Conservation (phyloP, 805 yeast genomes). For the Maudiozyma bulderi region DNA sequence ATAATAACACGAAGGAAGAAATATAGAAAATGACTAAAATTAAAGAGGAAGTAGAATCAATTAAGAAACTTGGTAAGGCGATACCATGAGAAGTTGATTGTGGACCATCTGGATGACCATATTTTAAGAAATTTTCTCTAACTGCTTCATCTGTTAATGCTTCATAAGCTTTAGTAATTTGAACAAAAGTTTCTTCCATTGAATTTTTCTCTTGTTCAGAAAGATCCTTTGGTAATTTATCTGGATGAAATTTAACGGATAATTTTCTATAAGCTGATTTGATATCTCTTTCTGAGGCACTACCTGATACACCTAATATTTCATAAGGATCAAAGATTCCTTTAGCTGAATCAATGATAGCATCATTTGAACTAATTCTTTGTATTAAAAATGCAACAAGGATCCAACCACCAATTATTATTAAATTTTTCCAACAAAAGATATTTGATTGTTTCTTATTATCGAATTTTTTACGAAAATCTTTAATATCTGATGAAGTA, state of each 20-base stretch:
- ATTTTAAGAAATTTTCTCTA: constrained; percentile 70
- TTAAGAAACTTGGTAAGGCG: constrained; percentile 85
- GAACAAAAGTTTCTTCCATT: constrained; percentile 68
- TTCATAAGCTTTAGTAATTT: constrained; percentile 84
- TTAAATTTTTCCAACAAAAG: constrained; percentile 6
- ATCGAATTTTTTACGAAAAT: constrained; percentile 16
- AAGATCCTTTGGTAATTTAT: constrained; percentile 61
- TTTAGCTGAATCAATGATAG: constrained; percentile 36
- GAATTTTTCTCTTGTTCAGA: constrained; percentile 44
- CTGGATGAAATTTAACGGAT: constrained; percentile 88
- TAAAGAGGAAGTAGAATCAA: constrained; percentile 71
- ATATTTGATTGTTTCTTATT: constrained; percentile 10
- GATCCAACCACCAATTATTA: constrained; percentile 51
- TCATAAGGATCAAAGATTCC: constrained; percentile 80
- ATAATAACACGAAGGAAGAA: constrained; percentile 58
- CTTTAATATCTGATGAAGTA: constrained; percentile 13
- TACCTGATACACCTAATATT: constrained; percentile 60
- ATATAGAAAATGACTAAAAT: constrained; percentile 59
- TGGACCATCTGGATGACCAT: constrained; percentile 98
- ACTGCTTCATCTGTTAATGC: constrained; percentile 86
- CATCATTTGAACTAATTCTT: constrained; percentile 33
- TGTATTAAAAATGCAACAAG: constrained; percentile 36
- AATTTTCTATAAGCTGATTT: constrained; percentile 78
- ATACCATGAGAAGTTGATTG: constrained; percentile 85
- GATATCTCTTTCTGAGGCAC: constrained; percentile 67